These are phyloP conservation scores for Fallopia convolvulus DNA, from an alignment of 148 eudicot species.

Conservation along the genomic window DNA sequence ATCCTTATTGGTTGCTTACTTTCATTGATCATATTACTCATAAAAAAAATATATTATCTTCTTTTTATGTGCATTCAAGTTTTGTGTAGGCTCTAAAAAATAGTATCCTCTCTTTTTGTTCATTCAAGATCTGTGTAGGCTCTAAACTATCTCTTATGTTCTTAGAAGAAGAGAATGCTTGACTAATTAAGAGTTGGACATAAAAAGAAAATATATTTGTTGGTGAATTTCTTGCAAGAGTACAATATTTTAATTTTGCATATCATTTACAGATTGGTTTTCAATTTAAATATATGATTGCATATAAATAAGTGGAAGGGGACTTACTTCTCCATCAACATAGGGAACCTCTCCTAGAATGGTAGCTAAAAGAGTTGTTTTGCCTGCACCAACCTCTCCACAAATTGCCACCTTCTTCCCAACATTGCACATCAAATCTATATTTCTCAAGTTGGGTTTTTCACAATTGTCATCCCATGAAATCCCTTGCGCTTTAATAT, in stretches of 20 bases:
- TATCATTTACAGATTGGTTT: not conserved
- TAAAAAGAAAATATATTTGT: too few species aligned
- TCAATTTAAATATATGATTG: too few species aligned
- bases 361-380: conserved; percentile 51
- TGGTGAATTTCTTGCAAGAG: too few species aligned
- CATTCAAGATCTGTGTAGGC: too few species aligned
- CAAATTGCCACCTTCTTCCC: conserved; percentile 55
- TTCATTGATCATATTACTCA: too few species aligned
- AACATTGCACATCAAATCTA: conserved; percentile 26
- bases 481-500: conserved; percentile 18
- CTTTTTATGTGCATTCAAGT: too few species aligned
- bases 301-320: not conserved
- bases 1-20: too few species aligned
- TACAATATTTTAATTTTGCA: not conserved
- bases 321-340: conserved; percentile 38
- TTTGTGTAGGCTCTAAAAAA: too few species aligned
- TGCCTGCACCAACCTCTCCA: conserved; percentile 71
- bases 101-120: too few species aligned
- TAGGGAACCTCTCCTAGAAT: conserved; percentile 56
- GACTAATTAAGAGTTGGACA: too few species aligned
- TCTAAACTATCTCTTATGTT: not conserved
- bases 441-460: conserved; percentile 25
- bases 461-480: conserved; percentile 35
- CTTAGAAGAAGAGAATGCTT: too few species aligned
- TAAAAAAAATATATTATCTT: too few species aligned